Evolutionary conservation across 1,284 basidiomycete species (phyloP), one percentile per base, ranked within the genome.

Genomic region (Ustilago nuda): DNA sequence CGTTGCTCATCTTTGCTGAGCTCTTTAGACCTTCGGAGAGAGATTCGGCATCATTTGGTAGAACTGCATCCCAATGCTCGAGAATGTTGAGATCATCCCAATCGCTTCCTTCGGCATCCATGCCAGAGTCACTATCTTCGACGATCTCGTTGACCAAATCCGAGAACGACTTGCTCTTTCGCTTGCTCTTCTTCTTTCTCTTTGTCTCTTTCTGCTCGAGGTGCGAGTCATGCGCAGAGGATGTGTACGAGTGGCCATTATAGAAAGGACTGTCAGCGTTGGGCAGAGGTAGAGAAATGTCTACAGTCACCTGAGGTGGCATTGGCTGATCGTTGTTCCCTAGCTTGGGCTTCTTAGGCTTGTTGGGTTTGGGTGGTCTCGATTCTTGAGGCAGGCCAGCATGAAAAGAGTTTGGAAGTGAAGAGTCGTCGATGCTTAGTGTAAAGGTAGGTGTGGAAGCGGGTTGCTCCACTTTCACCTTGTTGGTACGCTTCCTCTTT

Each of bases 101-200:
- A n/a, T 77, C 74, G 63, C 74, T 77, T 6, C 74, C 74, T 30
- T 77, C 74, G 33, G 74, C 74, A 58, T 77, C 74, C 53, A 60
- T 54, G 3, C 66, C 74, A 39, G 74, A 72, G 46, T 77, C 74
- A 36, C 65, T 73, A 41, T 76, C 70, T 46, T 72, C 66, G 23
- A 76, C 70, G 33, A 72, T 72, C 53, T 68, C 65, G 53, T 62
- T 62, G 56, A 70, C 57, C 36, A 75, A 43, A 11, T 70, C 72
- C 8, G 66, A 65, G 17, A 70, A 60, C 4, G 64, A 67, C 27
- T 70, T 71, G 33, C 66, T 65, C 8, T 30, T 45, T 23, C 60
- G 57, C 41, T 45, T 68, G 30, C 50, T 55, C 61, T 72, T 70
- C 56, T 66, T 76, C 51, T 64, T 71, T 30, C 64, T 68, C 27